Conservation (phyloP, 306 rosid species). For the Malus fusca region DNA sequence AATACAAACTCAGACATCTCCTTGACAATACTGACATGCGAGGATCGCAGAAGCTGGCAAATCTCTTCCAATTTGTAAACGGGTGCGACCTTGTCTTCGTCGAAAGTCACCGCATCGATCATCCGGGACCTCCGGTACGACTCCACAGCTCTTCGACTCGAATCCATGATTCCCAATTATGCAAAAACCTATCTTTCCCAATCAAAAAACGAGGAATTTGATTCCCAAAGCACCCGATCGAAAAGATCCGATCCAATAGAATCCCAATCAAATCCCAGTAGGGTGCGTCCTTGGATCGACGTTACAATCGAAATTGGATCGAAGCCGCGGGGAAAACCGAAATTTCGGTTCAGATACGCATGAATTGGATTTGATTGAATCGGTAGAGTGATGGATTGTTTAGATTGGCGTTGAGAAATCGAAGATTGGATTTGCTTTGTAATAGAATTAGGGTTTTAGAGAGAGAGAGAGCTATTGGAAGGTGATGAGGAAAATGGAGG, state of each 20-base stretch:
- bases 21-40: constrained; percentile 84
- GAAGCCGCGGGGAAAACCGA: neutral
- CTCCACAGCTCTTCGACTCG: constrained; percentile 97
- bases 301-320: constrained; percentile 2
- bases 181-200: neutral
- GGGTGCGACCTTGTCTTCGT: constrained; percentile 89
- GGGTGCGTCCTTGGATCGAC: neutral
- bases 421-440: constrained; percentile 1
- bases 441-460: constrained; percentile 8
- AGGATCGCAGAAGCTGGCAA: constrained; percentile 74
- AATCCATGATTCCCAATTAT: constrained; percentile 56
- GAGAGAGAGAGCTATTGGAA: neutral
- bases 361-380: neutral
- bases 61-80: constrained; percentile 88
- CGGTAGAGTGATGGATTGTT: neutral
- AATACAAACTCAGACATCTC: constrained; percentile 77
- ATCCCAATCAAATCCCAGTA: neutral
- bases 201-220: constrained; percentile 1
- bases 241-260: constrained; percentile 17
- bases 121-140: constrained; percentile 87
- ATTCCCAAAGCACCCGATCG: constrained; percentile 8
- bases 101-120: constrained; percentile 83
- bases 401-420: neutral
- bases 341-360: neutral
- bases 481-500: neutral